Evolutionary conservation across 2,329 filamentous ascomycete species (phyloP), one percentile per base, ranked within the genome.

Genomic region (Akanthomyces uredinophilus): DNA sequence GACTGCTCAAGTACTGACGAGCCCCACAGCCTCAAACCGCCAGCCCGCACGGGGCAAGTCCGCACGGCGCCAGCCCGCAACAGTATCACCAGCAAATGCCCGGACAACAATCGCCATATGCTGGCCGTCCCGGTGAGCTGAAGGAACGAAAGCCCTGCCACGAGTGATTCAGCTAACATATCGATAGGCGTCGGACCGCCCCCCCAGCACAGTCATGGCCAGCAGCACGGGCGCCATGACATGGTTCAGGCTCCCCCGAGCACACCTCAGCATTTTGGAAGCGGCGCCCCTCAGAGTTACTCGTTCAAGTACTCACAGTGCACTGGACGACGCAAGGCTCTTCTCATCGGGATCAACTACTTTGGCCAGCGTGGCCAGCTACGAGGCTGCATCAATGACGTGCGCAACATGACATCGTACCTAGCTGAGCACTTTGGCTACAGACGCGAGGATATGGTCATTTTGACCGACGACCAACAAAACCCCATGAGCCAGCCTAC

Each of bases 401-500:
- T 97, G 49, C 91, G 93, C 77, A 97, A 97, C 79, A 96, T 98
- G 92, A 96, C 92, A 24, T 83, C 84, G 55, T 98, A 96, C 72
- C 80, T 98, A 63, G 91, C 91, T 66, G 87, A 93, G 74, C 87
- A 92, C 71, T 97, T 96, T 74, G 90, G 90, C 35, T 98, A 98
- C 75, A 92, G 92, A 77, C 83, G 92, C 63, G 94, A 97, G 75
- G 93, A 98, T 72, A 98, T 98, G 94, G 94, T 98, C 22, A 88
- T 95, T 65, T 83, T 98, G 73, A 97, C 94, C 44, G 94, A 98
- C 72, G 94, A 98, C 73, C 93, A 97, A 78, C 92, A 96, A 74
- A 96, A 96, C 69, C 91, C 92, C 29, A 96, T 97, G 90, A 96
- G 92, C 76, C 92, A 96, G 77, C 94, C 94, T 10, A 96, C 92